Evolutionary conservation across 371 early-diverging fungal species (phyloP), one percentile per base, ranked within the genome.

Genomic region (Circinella umbellata): DNA sequence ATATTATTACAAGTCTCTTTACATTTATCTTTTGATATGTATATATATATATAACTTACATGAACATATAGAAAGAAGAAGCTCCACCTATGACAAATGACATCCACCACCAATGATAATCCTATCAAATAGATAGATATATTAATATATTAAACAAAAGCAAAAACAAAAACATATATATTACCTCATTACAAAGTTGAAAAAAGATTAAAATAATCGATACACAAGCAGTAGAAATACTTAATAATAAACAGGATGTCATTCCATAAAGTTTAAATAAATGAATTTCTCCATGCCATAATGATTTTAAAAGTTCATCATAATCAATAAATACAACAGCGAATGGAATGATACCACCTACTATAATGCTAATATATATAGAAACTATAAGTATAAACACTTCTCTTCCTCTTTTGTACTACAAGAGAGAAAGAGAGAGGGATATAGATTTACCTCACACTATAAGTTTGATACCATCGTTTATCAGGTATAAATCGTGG

Each of bases 61-160:
- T 59, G 36, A 78, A 76, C 61, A 80, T 74, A 36, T 81, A 84
- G 5, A 77, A 6, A 13, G 78, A 69, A 48, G 82, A 68, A 1
- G 79, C 72, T 20, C 70, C 80, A 17, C 80, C 81, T 14, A 80
- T 55, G 1, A 69, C 66, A 60, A 81, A 80, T 1, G 80, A 80
- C 70, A 75, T 76, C 84, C 84, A 84, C 84, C 84, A 84, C 84
- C 84, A 84, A 47, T 73, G 77, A 74, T 81, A 79, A 68, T 84
- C 80, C 76, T 79, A 67, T 1, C 13, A 35, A 7, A 20, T 34
- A 35, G 3, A 20, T 37, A 17, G 7, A 18, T 51, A 15, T n/a
- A 51, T 27, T 27, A 27, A 27, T 27, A 27, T 27, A 27, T 27
- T 2, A 27, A 1, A 27, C 27, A 27, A 27, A 27, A 27, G n/a